Base-by-base conservation (phyloP, 495 filamentous ascomycete species). In the Penicillium roqueforti region DNA sequence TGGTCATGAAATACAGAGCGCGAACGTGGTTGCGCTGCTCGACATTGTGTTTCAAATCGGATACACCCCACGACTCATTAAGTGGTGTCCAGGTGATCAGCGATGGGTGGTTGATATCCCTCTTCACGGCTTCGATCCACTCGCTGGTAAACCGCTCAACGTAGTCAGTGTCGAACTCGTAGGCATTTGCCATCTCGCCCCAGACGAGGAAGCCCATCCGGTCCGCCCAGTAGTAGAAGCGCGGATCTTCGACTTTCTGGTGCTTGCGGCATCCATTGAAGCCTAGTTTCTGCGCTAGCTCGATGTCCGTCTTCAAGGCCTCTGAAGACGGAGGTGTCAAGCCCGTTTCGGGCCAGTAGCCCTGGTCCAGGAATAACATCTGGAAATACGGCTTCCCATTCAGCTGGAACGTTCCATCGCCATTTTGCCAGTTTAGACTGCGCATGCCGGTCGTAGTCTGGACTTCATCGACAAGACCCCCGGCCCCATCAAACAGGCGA, bases 21-120 rank as follows among this genome's bases (percentile, higher is more conserved):
- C 82, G 78, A 31, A 85, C 70, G 54, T 85, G 82, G 52, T 82
- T 76, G 9, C 82, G 73, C 66, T 85, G 78, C 40, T 79, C 72
- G 8, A 77, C 63, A 47, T 71, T 74, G 39, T 73, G 68, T 45
- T 76, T 74, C 42, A 83, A 62, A 25, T 71, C 67, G 2, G 76
- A 69, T 50, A 83, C 83, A 3, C 68, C 82, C 82, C 80, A 85
- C 65, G 78, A 82, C 62, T 85, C 81, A 54, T 85, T 85, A 25
- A 78, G 72, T 0, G 80, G 81, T 8, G 82, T 85, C 82, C 81
- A 85, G 6, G 77, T 75, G n/a, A 84, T 72, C n/a, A 85, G 62
- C 23, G 72, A 77, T 1, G 81, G 80, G 55, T 83, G 81, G 54
- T 82, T 84, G 54, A 83, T 79, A 57, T 83, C 81, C 25, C 80